Conservation (phyloP, 1,284 basidiomycete genomes). For the Amylostereum areolatum region DNA sequence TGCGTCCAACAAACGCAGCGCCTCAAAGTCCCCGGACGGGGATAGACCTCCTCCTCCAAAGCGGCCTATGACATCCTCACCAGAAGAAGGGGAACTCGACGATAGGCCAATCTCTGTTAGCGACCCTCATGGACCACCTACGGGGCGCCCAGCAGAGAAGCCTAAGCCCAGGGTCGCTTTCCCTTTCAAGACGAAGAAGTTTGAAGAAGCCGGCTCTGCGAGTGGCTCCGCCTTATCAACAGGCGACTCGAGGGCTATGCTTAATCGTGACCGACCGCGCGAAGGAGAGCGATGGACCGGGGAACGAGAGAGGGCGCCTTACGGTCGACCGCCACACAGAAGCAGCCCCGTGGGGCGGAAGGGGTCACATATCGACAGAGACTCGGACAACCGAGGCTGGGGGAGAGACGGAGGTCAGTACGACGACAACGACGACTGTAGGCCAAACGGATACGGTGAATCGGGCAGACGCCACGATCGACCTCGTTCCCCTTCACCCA, state of each 20-base stretch:
- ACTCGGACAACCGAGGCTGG: slow-evolving; percentile 8
- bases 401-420: neutral
- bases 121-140: slow-evolving; percentile 14
- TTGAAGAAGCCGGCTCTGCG: slow-evolving; percentile 18
- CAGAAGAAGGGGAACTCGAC: slow-evolving; percentile 75
- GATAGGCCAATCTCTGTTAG: slow-evolving; percentile 25
- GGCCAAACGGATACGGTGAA: neutral
- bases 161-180: slow-evolving; percentile 51
- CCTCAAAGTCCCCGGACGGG: slow-evolving; percentile 42
- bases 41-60: slow-evolving; percentile 40
- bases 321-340: neutral
- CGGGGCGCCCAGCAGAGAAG: slow-evolving; percentile 18
- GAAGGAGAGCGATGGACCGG: slow-evolving; percentile 30
- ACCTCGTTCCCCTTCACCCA: neutral
- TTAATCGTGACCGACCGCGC: slow-evolving; percentile 27
- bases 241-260: neutral
- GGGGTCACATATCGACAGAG: slow-evolving; percentile 17
- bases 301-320: neutral
- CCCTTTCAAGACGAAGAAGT: slow-evolving; percentile 58
- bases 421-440: neutral
- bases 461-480: neutral
- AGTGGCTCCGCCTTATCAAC: slow-evolving; percentile 9
- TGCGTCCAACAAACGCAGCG: slow-evolving; percentile 45
- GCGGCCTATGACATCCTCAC: slow-evolving; percentile 51
- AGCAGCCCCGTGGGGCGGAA: slow-evolving; percentile 25